Conservation (phyloP, 441 rosid species). For the Erodium trifolium region DNA sequence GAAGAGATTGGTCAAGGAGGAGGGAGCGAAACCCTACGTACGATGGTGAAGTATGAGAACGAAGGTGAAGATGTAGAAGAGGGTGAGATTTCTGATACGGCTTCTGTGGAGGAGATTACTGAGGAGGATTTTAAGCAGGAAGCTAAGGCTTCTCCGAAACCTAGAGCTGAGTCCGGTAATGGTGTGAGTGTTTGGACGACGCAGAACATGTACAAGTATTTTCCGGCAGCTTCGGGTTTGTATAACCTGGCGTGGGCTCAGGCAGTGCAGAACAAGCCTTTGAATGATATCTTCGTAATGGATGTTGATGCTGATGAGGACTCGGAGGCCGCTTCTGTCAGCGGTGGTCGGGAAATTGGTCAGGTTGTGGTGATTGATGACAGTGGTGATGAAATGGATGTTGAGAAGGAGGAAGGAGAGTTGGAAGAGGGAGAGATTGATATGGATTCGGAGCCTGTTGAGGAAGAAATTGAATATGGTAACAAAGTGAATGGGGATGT, state of each 20-base stretch:
- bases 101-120: slow-evolving; percentile 55
- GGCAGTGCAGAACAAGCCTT: slow-evolving; percentile 86
- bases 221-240: slow-evolving; percentile 40
- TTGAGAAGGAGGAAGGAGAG: slow-evolving; percentile 59
- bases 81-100: slow-evolving; percentile 78
- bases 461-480: not conserved
- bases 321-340: slow-evolving; percentile 4
- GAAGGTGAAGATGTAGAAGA: slow-evolving; percentile 42
- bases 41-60: slow-evolving; percentile 30
- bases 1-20: slow-evolving; percentile 5
- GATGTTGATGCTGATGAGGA: slow-evolving; percentile 45
- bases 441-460: slow-evolving; percentile 38
- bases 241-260: slow-evolving; percentile 91
- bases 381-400: slow-evolving; percentile 44
- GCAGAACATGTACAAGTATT: slow-evolving; percentile 56
- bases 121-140: slow-evolving; percentile 53
- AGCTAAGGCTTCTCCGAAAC: slow-evolving; percentile 26
- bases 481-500: slow-evolving; percentile 7
- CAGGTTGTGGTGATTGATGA: slow-evolving; percentile 44
- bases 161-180: slow-evolving; percentile 5
- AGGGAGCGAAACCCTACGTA: slow-evolving; percentile 22
- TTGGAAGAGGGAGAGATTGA: slow-evolving; percentile 95
- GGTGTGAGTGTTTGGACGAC: slow-evolving; percentile 66
- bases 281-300: slow-evolving; percentile 45
- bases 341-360: slow-evolving; percentile 17